Base-by-base conservation (phyloP, 495 filamentous ascomycete genomes). In the Cercophora sp. region DNA sequence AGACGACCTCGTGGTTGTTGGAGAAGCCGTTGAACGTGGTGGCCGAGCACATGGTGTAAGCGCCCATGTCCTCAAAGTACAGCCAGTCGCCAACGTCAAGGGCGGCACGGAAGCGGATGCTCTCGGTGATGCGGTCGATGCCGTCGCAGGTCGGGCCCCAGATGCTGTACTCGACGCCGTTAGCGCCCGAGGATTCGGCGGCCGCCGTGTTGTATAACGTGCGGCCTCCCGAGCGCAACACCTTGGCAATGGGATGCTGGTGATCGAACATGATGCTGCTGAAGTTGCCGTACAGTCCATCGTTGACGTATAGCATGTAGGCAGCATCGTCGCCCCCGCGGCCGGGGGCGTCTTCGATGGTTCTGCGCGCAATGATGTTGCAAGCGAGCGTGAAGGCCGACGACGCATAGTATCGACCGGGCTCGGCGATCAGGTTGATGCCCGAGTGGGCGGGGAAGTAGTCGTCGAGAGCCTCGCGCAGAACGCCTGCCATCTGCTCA, bases 261-360 rank as follows among this genome's bases (percentile, higher is more conserved):
- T 97, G 94, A 62, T 97, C 94, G 69, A 96, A 99, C 71, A 99
- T 94, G 77, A 96, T 96, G 80, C 87, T 93, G 54, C 89, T 92
- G 70, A 99, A 97, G 70, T 96, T 96, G 52, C 93, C 92, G 57
- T 99, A 99, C 32, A 96, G 83, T 22, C 93, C 93, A 59, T 97
- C 93, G 62, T 97, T 97, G 58, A 97, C 72, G 67, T 98, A 97
- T 23, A 96, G 70, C 92, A 96, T 96, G 78, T 93, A 96, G 47
- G 84, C 88, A 31, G 75, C 73, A 44, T 79, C 70, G 8, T 77
- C 70, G 8, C 73, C 80, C 19, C 70, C 73, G 37, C 44, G 23
- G 11, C 31, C 27, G 8, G 18, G 8, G 44, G 24, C 18, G 48
- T 72, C 67, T 39, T 83, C 77, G 51, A 96, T 83, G 37, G 89